Evolutionary conservation across 2,329 filamentous ascomycete genomes (phyloP), one percentile per base, ranked within the genome.

Genomic region (Phoma sp.): DNA sequence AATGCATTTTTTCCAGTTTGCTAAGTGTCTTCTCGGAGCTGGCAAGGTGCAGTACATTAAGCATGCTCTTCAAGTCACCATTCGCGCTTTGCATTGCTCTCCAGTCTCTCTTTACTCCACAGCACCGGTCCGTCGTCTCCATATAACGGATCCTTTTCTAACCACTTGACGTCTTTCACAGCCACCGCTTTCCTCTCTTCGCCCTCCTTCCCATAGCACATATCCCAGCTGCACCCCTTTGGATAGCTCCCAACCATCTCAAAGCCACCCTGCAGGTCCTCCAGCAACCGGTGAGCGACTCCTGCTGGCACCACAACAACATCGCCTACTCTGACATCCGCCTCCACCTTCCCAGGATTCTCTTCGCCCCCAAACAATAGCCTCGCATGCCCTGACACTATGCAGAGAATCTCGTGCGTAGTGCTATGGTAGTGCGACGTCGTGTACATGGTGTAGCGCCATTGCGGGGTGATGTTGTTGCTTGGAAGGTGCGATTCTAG

Each of bases 231-330:
- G 13, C 75, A 76, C 0, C 80, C 82, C 23, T 60, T 74, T 0
- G 86, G 87, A 77, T 90, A 89, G 42, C 80, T 81, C 0, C 87
- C 88, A 0, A 90, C 82, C 86, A 89, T 89, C 66, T 83, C 74
- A 66, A 90, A 90, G 1, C 74, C 78, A 2, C 79, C 77, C 14
- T 77, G 72, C 18, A 81, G 47, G 66, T 89, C 85, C 56, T 86
- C 78, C 11, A 89, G 61, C 54, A 89, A 71, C 5, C 85, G 77
- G 77, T 90, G 87, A 2, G 80, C 82, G 18, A 90, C 85, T 0
- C 87, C 87, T 0, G 86, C 86, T 0, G 87, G 86, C 9, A 90
- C 75, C 42, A 90, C 74, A 4, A 90, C 77, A 7, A 87, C 81
- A 74, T 90, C 87, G 0, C 87, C 87, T 41, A 76, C 79, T 47